phyloP scores from a whole-genome alignment of 768 basidiomycete genomes.

The Lentinula raphanica region DNA sequence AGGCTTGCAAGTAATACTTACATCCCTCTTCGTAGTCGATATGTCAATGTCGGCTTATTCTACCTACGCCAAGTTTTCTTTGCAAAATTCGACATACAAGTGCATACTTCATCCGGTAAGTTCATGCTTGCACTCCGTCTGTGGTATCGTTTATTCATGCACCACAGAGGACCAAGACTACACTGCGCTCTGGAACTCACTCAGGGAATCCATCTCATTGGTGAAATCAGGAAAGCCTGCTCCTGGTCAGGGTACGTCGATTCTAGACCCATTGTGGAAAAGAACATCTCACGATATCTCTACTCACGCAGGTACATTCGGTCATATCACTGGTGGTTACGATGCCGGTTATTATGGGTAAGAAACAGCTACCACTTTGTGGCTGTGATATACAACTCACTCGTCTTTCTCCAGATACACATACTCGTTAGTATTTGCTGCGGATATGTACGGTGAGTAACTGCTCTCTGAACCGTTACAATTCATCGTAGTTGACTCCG shows the following conservation, averaged over 20 bases:
- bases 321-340: conserved; percentile 74
- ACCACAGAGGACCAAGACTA: conserved; percentile 56
- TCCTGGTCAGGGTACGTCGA: conserved; percentile 55
- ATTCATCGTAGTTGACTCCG: not conserved
- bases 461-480: not conserved
- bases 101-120: conserved; percentile 65
- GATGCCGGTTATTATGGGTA: conserved; percentile 67
- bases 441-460: conserved; percentile 49
- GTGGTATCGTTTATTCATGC: not conserved
- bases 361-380: not conserved
- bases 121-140: conserved; percentile 6
- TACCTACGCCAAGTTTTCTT: conserved; percentile 84
- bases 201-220: conserved; percentile 65
- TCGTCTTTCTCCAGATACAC: conserved; percentile 38
- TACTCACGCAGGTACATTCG: conserved; percentile 55
- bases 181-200: conserved; percentile 72
- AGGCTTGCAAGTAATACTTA: not conserved
- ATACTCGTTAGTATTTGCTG: conserved; percentile 64
- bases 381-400: not conserved
- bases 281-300: not conserved
- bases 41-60: conserved; percentile 78
- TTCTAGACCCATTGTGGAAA: not conserved
- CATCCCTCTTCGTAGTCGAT: conserved; percentile 38
- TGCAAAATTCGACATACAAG: conserved; percentile 71
- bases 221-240: conserved; percentile 55